Evolutionary conservation across 176 grass and related monocot genomes (phyloP), one percentile per base, ranked within the genome.

Genomic region (Cenchrus americanus): DNA sequence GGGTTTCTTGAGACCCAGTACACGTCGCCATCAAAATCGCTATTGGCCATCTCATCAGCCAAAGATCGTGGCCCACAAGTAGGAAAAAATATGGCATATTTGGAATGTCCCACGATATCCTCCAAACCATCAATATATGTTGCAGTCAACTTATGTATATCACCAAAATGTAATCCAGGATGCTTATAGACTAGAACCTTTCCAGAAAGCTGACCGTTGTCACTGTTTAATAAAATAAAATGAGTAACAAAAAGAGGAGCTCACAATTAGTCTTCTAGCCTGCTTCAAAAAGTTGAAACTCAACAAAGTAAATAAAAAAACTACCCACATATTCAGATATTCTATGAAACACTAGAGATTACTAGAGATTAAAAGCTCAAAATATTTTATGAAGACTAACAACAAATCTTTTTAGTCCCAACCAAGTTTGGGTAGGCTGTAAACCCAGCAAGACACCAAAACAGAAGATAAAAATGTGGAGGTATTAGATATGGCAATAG

Each of bases 41-140:
- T 90, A 44, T 90, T 88, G 32, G 93, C 88, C 88, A 95, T 92
- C 49, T 95, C 90, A 88, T 95, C 93, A 41, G 93, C 90, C 70
- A 95, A 86, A 75, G 93, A 95, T 21, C 93, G 78, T 57, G 63
- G 57, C 22, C 93, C 88, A 82, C 44, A 80, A 13, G 48, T 88
- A 22, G 93, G 85, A 17, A 95, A 95, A 48, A 95, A 58, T 78
- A 95, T 95, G 37, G 79, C 85, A 86, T 92, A 92, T 86, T 90
- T 95, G 22, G 87, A 85, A 86, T 84, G 19, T 61, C 93, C 93
- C 15, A 95, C 85, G 8, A 73, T 14, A 24, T 83, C 27, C 54
- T 92, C 90, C 54, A 95, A 41, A 18, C 62, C 85, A 61, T 66
- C 52, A 55, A 86, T 63, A 63, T 92, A 86, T 5, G 61, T 90